Percentiles rank a stretch among this genome's conserved stretches.
Conservation (phyloP, 805 yeast genomes). For the Saccharomycopsis babjevae region DNA sequence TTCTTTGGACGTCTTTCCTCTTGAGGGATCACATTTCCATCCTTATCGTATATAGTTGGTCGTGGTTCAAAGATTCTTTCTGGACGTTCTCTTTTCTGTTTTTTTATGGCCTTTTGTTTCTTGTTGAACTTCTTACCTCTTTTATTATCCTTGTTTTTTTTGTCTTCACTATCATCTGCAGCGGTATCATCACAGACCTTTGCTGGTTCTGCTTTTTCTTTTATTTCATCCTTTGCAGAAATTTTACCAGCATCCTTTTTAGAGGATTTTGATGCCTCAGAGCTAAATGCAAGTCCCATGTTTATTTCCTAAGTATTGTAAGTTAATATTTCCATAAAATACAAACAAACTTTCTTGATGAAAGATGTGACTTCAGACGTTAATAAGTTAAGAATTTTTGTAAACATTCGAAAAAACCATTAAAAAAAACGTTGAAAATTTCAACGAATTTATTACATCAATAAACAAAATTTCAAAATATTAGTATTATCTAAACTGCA, state of each 20-base stretch:
- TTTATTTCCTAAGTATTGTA: background rate
- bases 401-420: too few species aligned
- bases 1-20: conserved; percentile 64
- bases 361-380: too few species aligned
- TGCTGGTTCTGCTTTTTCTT: background rate
- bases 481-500: too few species aligned
- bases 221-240: background rate
- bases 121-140: background rate
- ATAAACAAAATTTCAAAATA: too few species aligned
- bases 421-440: background rate
- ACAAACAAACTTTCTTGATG: too few species aligned
- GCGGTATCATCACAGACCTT: background rate
- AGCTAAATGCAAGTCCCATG: background rate
- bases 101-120: background rate
- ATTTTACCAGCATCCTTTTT: background rate
- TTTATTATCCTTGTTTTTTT: background rate
- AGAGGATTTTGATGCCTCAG: background rate
- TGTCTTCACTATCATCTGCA: background rate
- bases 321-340: background rate
- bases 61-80: conserved; percentile 8
- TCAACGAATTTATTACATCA: background rate
- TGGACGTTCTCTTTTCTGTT: background rate
- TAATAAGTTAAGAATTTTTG: too few species aligned
- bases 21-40: conserved; percentile 50
- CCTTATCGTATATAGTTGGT: conserved; percentile 36